Conservation (phyloP, 1,284 basidiomycete species). For the Neonothopanus nambi region DNA sequence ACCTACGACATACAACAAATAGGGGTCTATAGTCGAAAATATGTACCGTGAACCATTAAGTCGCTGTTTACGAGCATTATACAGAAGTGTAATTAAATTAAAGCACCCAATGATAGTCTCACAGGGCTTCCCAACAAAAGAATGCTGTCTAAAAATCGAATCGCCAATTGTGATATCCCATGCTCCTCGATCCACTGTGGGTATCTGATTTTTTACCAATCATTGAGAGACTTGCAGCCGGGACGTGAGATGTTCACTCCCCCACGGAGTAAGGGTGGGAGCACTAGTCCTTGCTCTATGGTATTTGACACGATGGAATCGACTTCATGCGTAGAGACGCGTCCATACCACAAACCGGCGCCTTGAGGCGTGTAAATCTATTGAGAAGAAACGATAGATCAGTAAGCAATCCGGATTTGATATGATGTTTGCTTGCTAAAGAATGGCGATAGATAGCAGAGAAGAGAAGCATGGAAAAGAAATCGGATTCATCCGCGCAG, state of each 20-base stretch:
- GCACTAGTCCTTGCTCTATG: conserved; percentile 78
- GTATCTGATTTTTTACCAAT: conserved; percentile 61
- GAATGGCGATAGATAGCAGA: too few relatives aligned
- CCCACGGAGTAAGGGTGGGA: conserved; percentile 81
- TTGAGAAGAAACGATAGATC: neutral
- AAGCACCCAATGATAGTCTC: too few relatives aligned
- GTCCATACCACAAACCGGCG: conserved; percentile 88
- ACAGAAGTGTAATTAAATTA: too few relatives aligned
- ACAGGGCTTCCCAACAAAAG: too few relatives aligned
- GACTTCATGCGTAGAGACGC: conserved; percentile 87
- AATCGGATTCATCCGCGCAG: neutral
- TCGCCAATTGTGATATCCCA: neutral
- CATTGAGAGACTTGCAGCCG: conserved; percentile 65
- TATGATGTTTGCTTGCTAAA: too few relatives aligned
- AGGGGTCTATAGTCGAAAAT: too few relatives aligned
- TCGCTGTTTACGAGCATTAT: too few relatives aligned
- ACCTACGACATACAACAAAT: too few relatives aligned
- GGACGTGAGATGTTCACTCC: conserved; percentile 74
- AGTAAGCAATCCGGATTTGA: too few relatives aligned
- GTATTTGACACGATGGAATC: conserved; percentile 87
- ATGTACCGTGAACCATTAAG: too few relatives aligned
- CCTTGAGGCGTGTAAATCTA: conserved; percentile 88
- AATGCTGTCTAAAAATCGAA: too few relatives aligned
- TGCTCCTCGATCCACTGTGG: neutral
- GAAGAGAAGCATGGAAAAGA: neutral